Base-by-base conservation (phyloP, 169 alveolate genomes). In the Eimeria sp. region DNA sequence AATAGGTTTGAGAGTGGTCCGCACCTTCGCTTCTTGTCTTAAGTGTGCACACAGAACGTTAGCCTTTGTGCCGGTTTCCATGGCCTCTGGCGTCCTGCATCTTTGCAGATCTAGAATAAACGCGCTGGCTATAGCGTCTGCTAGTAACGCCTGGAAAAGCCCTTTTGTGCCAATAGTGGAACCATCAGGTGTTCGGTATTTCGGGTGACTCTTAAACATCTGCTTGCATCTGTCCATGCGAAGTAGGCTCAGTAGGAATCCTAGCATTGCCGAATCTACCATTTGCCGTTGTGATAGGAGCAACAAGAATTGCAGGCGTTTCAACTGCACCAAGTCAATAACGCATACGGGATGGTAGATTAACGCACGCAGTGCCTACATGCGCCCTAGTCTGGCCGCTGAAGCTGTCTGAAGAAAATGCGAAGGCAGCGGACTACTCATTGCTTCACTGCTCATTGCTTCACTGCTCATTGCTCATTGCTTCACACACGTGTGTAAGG, bases 91-190 rank as follows among this genome's bases (percentile, higher is more conserved):
- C 13, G 93, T 40, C 25, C 5, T 61, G 63, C 93, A 86, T 16
- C 30, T 22, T 58, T 86, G 14, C 63, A 34, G 18, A 40, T 86
- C 63, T 2, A 86, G 30, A 40, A 43, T 54, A 43, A 86, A 86
- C 80, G 80, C 80, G 45, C 20, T 54, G 43, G 82, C 58, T 16
- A 86, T 20, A 34, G 72, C 93, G 63, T 86, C 80, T 34, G 93
- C 82, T 18, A 86, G 80, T 65, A 86, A 43, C 2, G 93, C 93
- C 93, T 86, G 93, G 82, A 86, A 86, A 86, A 86, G 93, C 78
- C 93, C 82, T 47, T 47, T 58, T 30, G 93, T 47, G 63, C 13
- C 40, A 45, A 86, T 54, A 22, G 25, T 40, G 45, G 49, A 43
- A 25, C 93, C 93, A 3, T 63, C 80, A 18, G 57, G 93, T 20